phyloP scores from a whole-genome alignment of 306 rosid species.

The Prunus fruticosa region DNA sequence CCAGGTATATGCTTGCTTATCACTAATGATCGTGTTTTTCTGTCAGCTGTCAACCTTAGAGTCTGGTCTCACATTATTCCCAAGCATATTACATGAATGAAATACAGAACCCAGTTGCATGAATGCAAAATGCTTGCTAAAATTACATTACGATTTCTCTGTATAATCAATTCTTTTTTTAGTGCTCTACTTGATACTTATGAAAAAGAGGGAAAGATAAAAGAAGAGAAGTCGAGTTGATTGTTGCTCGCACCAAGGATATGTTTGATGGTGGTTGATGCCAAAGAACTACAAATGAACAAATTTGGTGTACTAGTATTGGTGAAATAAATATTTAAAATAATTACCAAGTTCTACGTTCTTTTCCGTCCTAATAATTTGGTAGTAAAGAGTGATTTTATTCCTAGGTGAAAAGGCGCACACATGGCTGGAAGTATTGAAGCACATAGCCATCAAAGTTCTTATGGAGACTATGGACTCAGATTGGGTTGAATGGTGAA shows the following conservation, averaged over 20 bases:
- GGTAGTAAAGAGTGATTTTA: neutral
- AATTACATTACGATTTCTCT: neutral
- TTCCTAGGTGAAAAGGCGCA: neutral
- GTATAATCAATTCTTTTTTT: neutral
- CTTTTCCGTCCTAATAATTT: neutral
- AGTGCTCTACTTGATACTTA: neutral
- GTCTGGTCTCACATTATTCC: neutral
- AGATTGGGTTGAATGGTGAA: neutral
- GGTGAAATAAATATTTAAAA: neutral
- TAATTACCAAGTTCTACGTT: neutral
- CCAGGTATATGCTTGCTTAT: constrained; percentile 54
- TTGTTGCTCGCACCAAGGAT: neutral
- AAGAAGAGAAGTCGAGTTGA: neutral
- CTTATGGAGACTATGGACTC: neutral
- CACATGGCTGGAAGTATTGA: neutral
- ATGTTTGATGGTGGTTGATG: neutral
- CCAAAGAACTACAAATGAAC: neutral
- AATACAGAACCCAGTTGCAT: neutral
- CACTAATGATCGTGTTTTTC: constrained; percentile 13
- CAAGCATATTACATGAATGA: neutral
- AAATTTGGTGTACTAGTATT: neutral
- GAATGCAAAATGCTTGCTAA: neutral
- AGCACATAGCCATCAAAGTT: neutral
- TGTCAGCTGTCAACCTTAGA: neutral
- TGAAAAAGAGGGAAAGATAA: neutral